Percentiles rank a stretch among this genome's conserved stretches.
Conservation (phyloP, 1,139 yeast genomes). For the Nakaseomyces delphensis region DNA sequence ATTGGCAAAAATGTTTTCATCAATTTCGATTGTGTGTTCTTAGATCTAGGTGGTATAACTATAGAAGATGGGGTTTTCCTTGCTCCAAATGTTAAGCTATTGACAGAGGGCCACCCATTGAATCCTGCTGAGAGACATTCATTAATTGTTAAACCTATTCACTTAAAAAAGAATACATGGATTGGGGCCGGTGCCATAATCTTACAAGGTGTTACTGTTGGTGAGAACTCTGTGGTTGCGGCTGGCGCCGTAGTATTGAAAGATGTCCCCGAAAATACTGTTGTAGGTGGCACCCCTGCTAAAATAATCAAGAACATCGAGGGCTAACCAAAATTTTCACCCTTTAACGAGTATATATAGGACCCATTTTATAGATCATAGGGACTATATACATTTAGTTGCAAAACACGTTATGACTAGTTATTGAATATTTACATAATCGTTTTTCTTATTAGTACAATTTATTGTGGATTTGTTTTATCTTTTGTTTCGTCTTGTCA, state of each 20-base stretch:
- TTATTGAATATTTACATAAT: not conserved
- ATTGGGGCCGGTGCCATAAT: conserved; percentile 48
- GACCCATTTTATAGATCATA: too few relatives aligned
- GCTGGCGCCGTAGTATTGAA: conserved; percentile 58
- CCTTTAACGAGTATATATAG: too few relatives aligned
- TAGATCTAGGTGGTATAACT: conserved; percentile 54
- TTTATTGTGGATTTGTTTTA: not conserved
- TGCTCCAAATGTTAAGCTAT: conserved; percentile 56
- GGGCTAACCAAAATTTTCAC: too few relatives aligned
- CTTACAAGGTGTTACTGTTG: conserved; percentile 60
- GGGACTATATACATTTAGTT: too few relatives aligned
- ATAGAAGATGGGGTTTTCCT: conserved; percentile 53
- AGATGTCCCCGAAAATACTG: conserved; percentile 44
- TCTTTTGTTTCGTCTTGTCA: not conserved
- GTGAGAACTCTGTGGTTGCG: conserved; percentile 54
- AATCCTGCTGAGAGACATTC: conserved; percentile 40
- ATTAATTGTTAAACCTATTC: conserved; percentile 46
- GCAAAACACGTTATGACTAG: too few relatives aligned
- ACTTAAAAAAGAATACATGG: conserved; percentile 60
- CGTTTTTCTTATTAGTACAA: not conserved
- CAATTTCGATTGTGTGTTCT: conserved; percentile 47
- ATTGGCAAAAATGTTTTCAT: conserved; percentile 46
- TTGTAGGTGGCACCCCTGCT: conserved; percentile 58
- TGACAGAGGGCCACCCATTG: conserved; percentile 57
- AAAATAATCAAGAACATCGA: conserved; percentile 32